phyloP scores from a whole-genome alignment of 768 basidiomycete species.

The Dendrothele bispora region DNA sequence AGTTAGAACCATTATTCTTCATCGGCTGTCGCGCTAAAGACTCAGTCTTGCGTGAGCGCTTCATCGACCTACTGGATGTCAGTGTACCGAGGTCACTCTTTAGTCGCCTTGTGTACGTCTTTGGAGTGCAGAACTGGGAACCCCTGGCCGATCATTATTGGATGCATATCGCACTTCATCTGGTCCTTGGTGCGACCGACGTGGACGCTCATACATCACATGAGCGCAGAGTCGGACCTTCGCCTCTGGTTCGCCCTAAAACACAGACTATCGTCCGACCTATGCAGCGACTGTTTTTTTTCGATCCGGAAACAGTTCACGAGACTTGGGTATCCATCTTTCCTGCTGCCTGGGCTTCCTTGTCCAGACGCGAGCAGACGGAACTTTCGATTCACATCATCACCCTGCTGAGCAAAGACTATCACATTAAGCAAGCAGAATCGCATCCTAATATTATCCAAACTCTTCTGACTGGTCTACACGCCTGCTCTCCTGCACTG shows the following conservation, averaged over 20 bases:
- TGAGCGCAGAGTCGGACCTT: constrained; percentile 41
- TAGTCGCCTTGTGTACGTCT: constrained; percentile 82
- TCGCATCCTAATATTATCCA: constrained; percentile 91
- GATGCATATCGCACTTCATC: constrained; percentile 88
- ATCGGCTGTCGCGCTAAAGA: constrained; percentile 89
- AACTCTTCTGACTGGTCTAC: constrained; percentile 81
- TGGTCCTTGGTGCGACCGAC: constrained; percentile 70
- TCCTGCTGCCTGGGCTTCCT: constrained; percentile 80
- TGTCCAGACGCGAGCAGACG: constrained; percentile 83
- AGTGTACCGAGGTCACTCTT: constrained; percentile 84
- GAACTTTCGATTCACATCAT: constrained; percentile 91
- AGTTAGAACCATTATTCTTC: constrained; percentile 91
- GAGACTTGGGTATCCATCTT: constrained; percentile 88
- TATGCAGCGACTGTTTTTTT: constrained; percentile 78
- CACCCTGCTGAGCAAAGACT: constrained; percentile 88
- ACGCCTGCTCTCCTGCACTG: constrained; percentile 85
- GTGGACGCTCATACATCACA: constrained; percentile 35
- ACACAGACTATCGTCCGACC: constrained; percentile 66
- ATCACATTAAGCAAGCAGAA: constrained; percentile 86
- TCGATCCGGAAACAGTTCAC: constrained; percentile 77
- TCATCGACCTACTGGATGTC: constrained; percentile 87
- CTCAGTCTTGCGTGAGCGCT: constrained; percentile 72
- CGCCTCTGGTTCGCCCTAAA: constrained; percentile 37
- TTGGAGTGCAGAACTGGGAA: constrained; percentile 96
- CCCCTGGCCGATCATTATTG: constrained; percentile 89